phyloP scores from a whole-genome alignment of 2,329 filamentous ascomycete species.

The Exophiala calicioides region DNA sequence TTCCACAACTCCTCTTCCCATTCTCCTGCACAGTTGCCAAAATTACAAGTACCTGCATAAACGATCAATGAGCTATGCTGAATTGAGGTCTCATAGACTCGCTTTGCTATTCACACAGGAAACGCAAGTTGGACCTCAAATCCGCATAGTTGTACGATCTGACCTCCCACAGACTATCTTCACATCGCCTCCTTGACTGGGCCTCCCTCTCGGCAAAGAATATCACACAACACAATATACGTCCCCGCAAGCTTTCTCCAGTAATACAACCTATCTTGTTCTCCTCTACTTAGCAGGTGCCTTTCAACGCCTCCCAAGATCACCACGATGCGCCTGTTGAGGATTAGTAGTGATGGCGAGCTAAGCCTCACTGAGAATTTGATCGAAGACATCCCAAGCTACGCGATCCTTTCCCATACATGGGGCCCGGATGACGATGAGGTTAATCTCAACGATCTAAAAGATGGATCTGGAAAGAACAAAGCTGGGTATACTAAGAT shows the following conservation, averaged over 20 bases:
- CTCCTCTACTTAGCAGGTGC: not conserved
- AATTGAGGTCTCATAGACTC: not conserved
- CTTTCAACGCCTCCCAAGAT: not conserved
- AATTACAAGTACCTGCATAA: not conserved
- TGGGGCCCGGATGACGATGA: slow-evolving; percentile 29
- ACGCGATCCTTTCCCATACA: slow-evolving; percentile 33
- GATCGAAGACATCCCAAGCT: slow-evolving; percentile 16
- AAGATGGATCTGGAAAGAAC: not conserved
- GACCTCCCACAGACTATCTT: too few relatives aligned
- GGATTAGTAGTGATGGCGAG: not conserved
- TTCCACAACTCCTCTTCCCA: not conserved
- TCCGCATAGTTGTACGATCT: too few relatives aligned
- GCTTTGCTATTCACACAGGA: too few relatives aligned
- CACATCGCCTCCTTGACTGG: not conserved
- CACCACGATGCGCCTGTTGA: slow-evolving; percentile 12
- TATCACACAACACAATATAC: not conserved
- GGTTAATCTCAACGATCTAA: slow-evolving; percentile 30
- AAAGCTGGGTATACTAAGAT: slow-evolving; percentile 21
- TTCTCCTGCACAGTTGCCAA: not conserved
- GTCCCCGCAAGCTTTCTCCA: not conserved
- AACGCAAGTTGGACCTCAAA: too few relatives aligned
- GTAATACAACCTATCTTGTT: not conserved
- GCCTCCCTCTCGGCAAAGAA: not conserved
- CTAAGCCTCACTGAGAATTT: slow-evolving; percentile 11
- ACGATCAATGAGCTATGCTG: not conserved